Conservation (phyloP, 805 yeast species). For the Helenozyma baotianmanensis region DNA sequence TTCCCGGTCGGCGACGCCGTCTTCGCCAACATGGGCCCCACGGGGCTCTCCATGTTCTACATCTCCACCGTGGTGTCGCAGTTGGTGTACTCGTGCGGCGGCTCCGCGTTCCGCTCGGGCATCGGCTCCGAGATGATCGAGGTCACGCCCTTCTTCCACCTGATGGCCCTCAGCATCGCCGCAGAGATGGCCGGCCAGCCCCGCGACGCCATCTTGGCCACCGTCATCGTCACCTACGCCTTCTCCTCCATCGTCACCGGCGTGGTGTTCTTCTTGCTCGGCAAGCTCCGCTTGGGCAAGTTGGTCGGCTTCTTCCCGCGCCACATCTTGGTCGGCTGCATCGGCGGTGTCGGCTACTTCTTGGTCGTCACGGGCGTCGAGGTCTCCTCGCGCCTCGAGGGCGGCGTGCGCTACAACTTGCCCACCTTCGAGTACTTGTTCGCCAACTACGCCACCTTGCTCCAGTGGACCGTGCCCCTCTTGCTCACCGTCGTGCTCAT, state of each 20-base stretch:
- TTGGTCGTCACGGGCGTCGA: constrained; percentile 86
- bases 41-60: constrained; percentile 92
- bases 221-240: constrained; percentile 84
- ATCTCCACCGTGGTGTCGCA: constrained; percentile 89
- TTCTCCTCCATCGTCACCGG: constrained; percentile 85
- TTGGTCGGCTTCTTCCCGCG: constrained; percentile 94
- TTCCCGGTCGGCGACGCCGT: constrained; percentile 84
- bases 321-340: constrained; percentile 93
- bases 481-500: constrained; percentile 57
- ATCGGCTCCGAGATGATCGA: constrained; percentile 98
- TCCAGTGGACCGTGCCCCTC: constrained; percentile 67
- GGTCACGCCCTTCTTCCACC: constrained; percentile 96
- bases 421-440: constrained; percentile 52
- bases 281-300: constrained; percentile 75
- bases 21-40: constrained; percentile 75
- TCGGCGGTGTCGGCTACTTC: constrained; percentile 98
- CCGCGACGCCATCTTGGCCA: constrained; percentile 60
- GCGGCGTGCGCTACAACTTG: constrained; percentile 61
- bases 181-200: constrained; percentile 42
- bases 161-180: constrained; percentile 79
- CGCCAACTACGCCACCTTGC: constrained; percentile 26
- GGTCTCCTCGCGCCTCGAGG: constrained; percentile 78
- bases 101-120: constrained; percentile 85
- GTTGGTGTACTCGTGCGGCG: constrained; percentile 82
- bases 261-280: constrained; percentile 66